Base-by-base conservation (phyloP, 768 basidiomycete genomes). In the Phylloporus rhodoxanthus region DNA sequence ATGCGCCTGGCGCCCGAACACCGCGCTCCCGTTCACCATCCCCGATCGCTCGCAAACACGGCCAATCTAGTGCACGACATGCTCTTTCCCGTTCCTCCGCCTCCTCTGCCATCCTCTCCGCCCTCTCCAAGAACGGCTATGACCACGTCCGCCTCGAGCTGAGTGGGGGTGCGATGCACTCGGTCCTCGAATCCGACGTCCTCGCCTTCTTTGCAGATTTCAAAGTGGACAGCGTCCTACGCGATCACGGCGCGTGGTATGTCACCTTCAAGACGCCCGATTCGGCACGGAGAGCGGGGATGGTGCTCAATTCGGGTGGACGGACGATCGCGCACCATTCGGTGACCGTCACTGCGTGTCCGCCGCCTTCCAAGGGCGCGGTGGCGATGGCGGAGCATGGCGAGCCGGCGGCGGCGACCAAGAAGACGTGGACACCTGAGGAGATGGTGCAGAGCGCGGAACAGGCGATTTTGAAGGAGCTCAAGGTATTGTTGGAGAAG, bases 191-290 rank as follows among this genome's bases (percentile, higher is more conserved):
- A 60, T 82, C 81, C 30, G 82, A 86, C 52, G 80, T 93, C n/a
- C 62, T 68, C 53, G 70, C 66, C 48, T 87, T 87, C 58, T 84
- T 91, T 61, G 73, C 75, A 32, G 79, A 75, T 43, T 91, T 91
- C 68, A 74, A 80, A 53, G 77, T 87, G 17, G 81, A 90, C 42
- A 76, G 80, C 75, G 75, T 93, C 23, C 70, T 91, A 2, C 78
- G 80, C 53, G 87, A 87, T 63, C 76, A 78, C 44, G 68, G 70
- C 2, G 86, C 83, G 9, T 85, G 89, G 75, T 94, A 92, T 61
- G 77, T 93, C 54, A 87, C 91, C 4, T 97, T 96, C 64, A 61
- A 70, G 17, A 78, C 80, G 4, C 62, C 72, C 2, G 79, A 79
- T 47, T 64, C 77, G 0, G 92, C 92, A 0, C 73, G 81, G 6